Conservation (phyloP, 805 yeast genomes). For the Cyberlindnera xishuangbannaensis region DNA sequence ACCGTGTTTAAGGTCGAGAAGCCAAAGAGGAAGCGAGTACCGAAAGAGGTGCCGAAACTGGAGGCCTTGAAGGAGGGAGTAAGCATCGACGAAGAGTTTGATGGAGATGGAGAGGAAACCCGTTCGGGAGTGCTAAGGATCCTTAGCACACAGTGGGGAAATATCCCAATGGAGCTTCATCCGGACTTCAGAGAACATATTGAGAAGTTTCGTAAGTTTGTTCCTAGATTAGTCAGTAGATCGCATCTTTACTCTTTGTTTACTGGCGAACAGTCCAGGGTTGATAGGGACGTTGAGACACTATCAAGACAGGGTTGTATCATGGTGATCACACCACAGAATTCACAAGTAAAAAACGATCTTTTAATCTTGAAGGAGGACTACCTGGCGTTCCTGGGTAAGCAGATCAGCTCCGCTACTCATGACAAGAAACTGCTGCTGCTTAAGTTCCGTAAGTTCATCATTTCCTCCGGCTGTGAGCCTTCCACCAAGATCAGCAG, state of each 20-base stretch:
- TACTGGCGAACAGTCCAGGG: slow-evolving; percentile 41
- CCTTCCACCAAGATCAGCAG: slow-evolving; percentile 1
- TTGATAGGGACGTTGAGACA: slow-evolving; percentile 40
- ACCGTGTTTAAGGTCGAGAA: background rate
- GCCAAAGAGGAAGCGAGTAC: slow-evolving; percentile 3
- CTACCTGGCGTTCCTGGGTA: slow-evolving; percentile 8
- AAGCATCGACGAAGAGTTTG: no score
- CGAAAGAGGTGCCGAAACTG: slow-evolving; percentile 5
- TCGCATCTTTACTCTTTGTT: slow-evolving; percentile 44
- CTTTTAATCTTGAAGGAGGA: slow-evolving; percentile 29
- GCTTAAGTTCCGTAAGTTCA: no score
- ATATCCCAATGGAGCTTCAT: slow-evolving; percentile 12
- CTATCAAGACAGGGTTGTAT: slow-evolving; percentile 33
- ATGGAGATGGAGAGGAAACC: slow-evolving; percentile 2
- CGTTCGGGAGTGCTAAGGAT: no score
- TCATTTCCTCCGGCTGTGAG: slow-evolving; percentile 1
- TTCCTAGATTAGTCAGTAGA: slow-evolving; percentile 14
- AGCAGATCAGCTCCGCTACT: background rate
- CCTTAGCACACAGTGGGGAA: slow-evolving; percentile 14
- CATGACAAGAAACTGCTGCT: background rate
- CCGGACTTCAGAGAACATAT: slow-evolving; percentile 16
- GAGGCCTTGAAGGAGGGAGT: background rate
- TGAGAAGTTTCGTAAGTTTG: slow-evolving; percentile 9
- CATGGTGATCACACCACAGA: slow-evolving; percentile 25
- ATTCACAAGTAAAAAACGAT: slow-evolving; percentile 33